phyloP scores from a whole-genome alignment of 345 rosid genomes.

The Orychophragmus violaceus region DNA sequence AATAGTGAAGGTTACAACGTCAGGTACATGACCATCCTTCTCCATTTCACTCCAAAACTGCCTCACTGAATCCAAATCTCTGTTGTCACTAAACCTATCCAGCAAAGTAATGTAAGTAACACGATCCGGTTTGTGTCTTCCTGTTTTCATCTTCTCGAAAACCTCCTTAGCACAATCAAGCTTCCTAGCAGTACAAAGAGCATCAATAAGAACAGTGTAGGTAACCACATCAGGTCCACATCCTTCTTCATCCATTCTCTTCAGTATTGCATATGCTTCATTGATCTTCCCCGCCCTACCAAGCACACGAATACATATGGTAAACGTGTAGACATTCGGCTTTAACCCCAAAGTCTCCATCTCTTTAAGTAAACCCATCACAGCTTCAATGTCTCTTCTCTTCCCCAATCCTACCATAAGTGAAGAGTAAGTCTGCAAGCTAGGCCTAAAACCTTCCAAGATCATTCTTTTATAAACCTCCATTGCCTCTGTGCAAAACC shows the following conservation, averaged over 20 bases:
- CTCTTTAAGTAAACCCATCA: constrained; percentile 69
- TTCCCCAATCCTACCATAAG: constrained; percentile 90
- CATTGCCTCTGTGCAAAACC: constrained; percentile 58
- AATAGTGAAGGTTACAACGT: constrained; percentile 74
- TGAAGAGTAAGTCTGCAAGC: constrained; percentile 86
- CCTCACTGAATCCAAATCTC: constrained; percentile 60
- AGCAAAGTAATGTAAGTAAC: constrained; percentile 77
- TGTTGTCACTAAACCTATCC: constrained; percentile 66
- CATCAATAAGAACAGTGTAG: constrained; percentile 83
- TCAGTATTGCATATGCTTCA: constrained; percentile 56
- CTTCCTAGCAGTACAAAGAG: constrained; percentile 68
- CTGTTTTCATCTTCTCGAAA: constrained; percentile 64
- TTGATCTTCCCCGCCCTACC: constrained; percentile 77
- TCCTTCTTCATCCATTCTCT: constrained; percentile 83
- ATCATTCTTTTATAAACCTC: constrained; percentile 63
- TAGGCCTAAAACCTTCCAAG: constrained; percentile 78
- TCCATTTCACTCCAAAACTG: constrained; percentile 84
- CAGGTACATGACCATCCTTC: constrained; percentile 73
- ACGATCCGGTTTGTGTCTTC: constrained; percentile 69
- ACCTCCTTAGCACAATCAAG: constrained; percentile 58
- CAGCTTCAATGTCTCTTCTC: constrained; percentile 62
- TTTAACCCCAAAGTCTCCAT: constrained; percentile 74
- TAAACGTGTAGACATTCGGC: constrained; percentile 88
- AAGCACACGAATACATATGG: constrained; percentile 79
- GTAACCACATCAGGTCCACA: constrained; percentile 88